Conservation (phyloP, 1,139 yeast genomes). For the Suzukiozyma palmioleophila region DNA sequence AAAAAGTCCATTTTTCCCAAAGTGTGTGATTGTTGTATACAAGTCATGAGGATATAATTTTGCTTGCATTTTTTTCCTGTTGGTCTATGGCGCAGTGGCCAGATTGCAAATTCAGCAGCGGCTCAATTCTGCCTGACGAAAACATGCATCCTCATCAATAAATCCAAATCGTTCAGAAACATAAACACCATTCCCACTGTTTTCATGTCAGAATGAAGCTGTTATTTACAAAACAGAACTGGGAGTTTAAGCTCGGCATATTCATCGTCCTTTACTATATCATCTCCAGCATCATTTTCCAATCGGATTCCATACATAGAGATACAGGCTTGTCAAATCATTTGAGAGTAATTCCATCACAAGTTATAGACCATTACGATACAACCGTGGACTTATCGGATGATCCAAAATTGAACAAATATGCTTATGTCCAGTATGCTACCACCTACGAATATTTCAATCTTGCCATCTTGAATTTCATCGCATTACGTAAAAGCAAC, state of each 20-base stretch:
- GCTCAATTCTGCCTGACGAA: too few relatives aligned
- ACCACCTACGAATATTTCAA: slow-evolving; percentile 29
- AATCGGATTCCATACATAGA: slow-evolving; percentile 10
- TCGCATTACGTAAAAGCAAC: slow-evolving; percentile 17
- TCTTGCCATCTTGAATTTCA: slow-evolving; percentile 29
- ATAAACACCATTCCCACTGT: too few relatives aligned
- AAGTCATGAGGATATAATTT: too few relatives aligned
- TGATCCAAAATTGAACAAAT: slow-evolving; percentile 7
- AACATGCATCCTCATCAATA: too few relatives aligned
- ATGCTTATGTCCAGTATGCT: slow-evolving; percentile 36
- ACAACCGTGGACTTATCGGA: background rate
- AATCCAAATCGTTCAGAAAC: too few relatives aligned
- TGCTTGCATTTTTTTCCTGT: too few relatives aligned
- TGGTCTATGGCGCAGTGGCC: too few relatives aligned
- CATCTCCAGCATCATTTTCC: slow-evolving; percentile 13
- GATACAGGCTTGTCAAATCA: slow-evolving; percentile 13
- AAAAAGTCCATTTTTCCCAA: too few relatives aligned
- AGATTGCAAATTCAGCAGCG: too few relatives aligned
- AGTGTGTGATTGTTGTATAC: too few relatives aligned
- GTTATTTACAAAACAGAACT: slow-evolving; percentile 11
- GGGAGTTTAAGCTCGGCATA: slow-evolving; percentile 24
- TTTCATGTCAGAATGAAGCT: background rate
- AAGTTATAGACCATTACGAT: slow-evolving; percentile 15
- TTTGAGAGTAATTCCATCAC: slow-evolving; percentile 21
- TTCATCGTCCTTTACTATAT: slow-evolving; percentile 20